phyloP scores from a whole-genome alignment of 495 filamentous ascomycete species.

The Penicillium daleae region DNA sequence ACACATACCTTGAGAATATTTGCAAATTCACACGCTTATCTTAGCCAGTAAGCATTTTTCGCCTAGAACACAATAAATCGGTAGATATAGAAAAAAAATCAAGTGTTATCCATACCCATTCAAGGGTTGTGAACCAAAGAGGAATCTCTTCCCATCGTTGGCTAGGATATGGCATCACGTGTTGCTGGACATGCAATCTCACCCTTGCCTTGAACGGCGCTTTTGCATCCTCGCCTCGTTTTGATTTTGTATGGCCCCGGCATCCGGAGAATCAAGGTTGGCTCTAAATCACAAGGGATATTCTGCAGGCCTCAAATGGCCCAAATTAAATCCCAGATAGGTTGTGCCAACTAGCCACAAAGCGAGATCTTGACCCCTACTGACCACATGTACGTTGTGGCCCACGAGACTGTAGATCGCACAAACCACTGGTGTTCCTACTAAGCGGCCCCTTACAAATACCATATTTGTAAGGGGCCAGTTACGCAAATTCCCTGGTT shows the following conservation, averaged over 20 bases:
- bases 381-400: background rate
- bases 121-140: background rate
- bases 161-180: background rate
- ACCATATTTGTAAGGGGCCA: too few relatives aligned
- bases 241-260: background rate
- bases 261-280: background rate
- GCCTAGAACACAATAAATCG: background rate
- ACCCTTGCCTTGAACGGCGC: background rate
- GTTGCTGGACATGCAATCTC: background rate
- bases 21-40: background rate
- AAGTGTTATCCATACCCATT: background rate
- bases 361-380: background rate
- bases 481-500: too few relatives aligned
- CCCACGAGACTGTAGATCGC: background rate
- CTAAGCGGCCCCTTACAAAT: background rate
- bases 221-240: background rate
- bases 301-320: background rate
- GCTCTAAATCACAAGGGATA: background rate
- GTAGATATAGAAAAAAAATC: background rate
- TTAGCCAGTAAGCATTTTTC: background rate
- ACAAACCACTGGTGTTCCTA: constrained; percentile 7
- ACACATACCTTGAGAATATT: background rate
- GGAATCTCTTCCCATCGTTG: background rate
- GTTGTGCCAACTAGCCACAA: background rate
- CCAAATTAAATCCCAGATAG: background rate